Evolutionary conservation across 2,329 filamentous ascomycete genomes (phyloP), one percentile per base, ranked within the genome.

Genomic region (Dactylellina drechsleri): DNA sequence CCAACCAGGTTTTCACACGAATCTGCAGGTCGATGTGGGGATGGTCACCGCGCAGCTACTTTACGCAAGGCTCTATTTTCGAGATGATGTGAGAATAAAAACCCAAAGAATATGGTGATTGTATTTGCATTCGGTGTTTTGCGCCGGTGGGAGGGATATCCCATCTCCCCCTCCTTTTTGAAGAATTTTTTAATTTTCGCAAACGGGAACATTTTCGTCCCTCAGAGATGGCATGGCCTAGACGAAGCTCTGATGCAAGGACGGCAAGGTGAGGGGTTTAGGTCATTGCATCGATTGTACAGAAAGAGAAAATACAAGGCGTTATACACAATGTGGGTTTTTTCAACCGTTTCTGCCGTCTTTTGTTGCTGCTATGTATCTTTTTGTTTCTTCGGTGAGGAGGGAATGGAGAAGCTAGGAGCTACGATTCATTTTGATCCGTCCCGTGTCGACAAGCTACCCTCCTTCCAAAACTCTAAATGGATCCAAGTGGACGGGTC

Each of bases 1-100:
- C 68, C 68, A 73, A 73, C 68, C 68, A 73, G 68, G 68, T 73
- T 66, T 66, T 56, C 64, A 66, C 68, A 73, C 68, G 68, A 65
- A 41, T 58, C 60, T 73, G 68, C 68, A 62, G 68, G 60, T 73
- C 50, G 31, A 54, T 36, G 54, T 49, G 61, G 52, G 23, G 28
- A 50, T 7, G 31, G 31, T 36, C 31, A 36, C 31, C 10, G 6
- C 31, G 31, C 40, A 6, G 53, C 43, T 66, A 47, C 59, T 28
- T 47, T 41, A 59, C 31, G 54, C 18, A 41, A 45, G 64, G 60
- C 26, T 59, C 47, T 59, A 26, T 49, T 60, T 50, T 40, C 5
- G 50, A 16, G 60, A 23, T 4, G 18, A 54, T 54, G 15, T 57
- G 15, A 40, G 15, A 23, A 18, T 6, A 15, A 31, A 26, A 20